Evolutionary conservation across 2,329 filamentous ascomycete genomes (phyloP).

Genomic region (Fusarium austroafricanum): DNA sequence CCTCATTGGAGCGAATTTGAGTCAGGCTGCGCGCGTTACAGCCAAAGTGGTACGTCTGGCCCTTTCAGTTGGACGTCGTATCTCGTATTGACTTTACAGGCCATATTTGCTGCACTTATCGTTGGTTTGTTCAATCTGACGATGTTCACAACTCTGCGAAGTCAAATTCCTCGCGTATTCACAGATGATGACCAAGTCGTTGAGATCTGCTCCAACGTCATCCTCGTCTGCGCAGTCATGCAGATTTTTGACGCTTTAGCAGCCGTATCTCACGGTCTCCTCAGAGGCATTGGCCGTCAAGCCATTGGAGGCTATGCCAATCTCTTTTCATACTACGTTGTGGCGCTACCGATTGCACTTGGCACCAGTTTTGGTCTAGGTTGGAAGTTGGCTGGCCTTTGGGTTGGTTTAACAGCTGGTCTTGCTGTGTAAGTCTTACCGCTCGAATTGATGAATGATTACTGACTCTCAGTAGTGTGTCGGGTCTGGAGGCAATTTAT

Average conservation of each 20-base stretch:
- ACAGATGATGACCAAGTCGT: slow-evolving; percentile 76
- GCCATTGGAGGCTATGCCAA: slow-evolving; percentile 89
- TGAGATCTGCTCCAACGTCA: slow-evolving; percentile 70
- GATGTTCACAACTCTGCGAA: slow-evolving; percentile 73
- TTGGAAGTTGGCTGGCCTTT: slow-evolving; percentile 83
- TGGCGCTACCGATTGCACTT: slow-evolving; percentile 86
- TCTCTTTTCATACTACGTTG: slow-evolving; percentile 83
- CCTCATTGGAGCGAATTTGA: slow-evolving; percentile 84
- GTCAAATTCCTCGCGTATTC: slow-evolving; percentile 78
- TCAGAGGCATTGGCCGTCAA: slow-evolving; percentile 86
- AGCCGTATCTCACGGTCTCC: slow-evolving; percentile 81
- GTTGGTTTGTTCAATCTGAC: slow-evolving; percentile 81
- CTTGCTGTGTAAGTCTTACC: slow-evolving; percentile 64
- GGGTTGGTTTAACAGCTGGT: slow-evolving; percentile 81
- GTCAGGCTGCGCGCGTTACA: slow-evolving; percentile 79
- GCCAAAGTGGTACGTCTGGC: slow-evolving; percentile 71
- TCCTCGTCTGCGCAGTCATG: slow-evolving; percentile 85
- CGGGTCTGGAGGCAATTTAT: slow-evolving; percentile 34
- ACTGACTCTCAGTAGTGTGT: slow-evolving; percentile 28
- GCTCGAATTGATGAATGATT: rapidly evolving
- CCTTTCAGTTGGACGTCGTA: rapidly evolving
- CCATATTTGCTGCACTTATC: slow-evolving; percentile 70
- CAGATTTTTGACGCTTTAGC: slow-evolving; percentile 88
- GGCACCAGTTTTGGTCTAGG: slow-evolving; percentile 77
- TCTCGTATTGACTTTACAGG: slow-evolving; percentile 41